Evolutionary conservation across 805 yeast species (phyloP), one percentile per base, ranked within the genome.

Genomic region (Candida wancherniae): DNA sequence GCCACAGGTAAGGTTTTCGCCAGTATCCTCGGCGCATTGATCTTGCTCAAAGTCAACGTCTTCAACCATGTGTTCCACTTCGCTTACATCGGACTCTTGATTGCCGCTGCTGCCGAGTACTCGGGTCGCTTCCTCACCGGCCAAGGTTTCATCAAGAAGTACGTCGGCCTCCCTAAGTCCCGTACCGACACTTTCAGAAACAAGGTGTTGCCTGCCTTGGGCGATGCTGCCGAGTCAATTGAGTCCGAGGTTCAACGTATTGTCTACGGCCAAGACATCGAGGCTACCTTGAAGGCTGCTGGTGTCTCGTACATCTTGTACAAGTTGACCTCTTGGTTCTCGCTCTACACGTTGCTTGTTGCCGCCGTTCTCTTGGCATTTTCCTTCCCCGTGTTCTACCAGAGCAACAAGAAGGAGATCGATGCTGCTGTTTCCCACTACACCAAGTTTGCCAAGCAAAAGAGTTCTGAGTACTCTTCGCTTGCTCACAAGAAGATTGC

Each of bases 1-100:
- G 70, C 71, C 53, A 79, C 95, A 30, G 96, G 82, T 40, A 77
- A 79, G 51, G 76, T 81, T 26, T 75, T 86, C 47, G 92, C 82
- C 25, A 67, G 76, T 20, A 66, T 80, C 39, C 52, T 84, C 26
- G 55, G 67, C 17, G 58, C 69, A 16, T 63, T 84, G 51, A 42
- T 80, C 31, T 55, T 79, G 20, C 51, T 81, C 48, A 83, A 81
- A 57, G 72, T 82, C 49, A 80, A 82, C 55, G 52, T 83, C 45
- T 47, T 79, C 47, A 73, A 77, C 41, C 60, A 79, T 32, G 60
- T 80, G 49, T 73, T 80, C 68, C 76, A 72, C 55, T 39, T 80
- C 26, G 61, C 76, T 33, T 76, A 77, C 55, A 58, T 77, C 40
- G 76, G 71, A 16, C 68, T 87, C 40, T 53, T 63, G 47, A 63